Conservation (phyloP, 129 eudicot genomes). For the Dittrichia graveolens region DNA sequence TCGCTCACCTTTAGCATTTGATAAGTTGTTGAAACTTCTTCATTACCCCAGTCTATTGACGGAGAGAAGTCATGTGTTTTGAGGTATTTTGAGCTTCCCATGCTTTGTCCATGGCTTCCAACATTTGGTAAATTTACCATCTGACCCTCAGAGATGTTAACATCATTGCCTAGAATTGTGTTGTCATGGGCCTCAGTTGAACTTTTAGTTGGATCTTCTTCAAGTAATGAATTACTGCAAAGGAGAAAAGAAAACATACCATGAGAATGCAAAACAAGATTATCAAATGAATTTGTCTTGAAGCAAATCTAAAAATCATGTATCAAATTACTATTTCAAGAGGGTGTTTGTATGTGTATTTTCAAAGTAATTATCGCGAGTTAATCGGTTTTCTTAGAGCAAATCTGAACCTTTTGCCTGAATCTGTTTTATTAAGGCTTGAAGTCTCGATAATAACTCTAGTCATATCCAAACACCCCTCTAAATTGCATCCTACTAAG, state of each 20-base stretch:
- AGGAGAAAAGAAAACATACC: slow-evolving; percentile 15
- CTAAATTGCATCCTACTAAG: background rate
- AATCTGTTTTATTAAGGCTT: background rate
- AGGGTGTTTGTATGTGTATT: background rate
- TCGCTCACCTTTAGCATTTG: slow-evolving; percentile 49
- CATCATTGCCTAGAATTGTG: slow-evolving; percentile 33
- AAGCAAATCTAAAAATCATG: background rate
- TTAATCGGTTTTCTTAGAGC: background rate
- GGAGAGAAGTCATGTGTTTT: slow-evolving; percentile 44
- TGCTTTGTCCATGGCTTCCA: slow-evolving; percentile 33
- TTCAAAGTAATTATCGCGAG: background rate
- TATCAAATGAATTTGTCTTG: slow-evolving; percentile 11
- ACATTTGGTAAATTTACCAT: slow-evolving; percentile 29
- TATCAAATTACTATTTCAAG: background rate
- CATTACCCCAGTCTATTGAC: slow-evolving; percentile 36
- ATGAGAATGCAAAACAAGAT: slow-evolving; percentile 22
- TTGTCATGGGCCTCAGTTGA: slow-evolving; percentile 32
- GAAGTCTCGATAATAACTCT: background rate
- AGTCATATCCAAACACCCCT: background rate
- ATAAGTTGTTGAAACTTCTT: slow-evolving; percentile 37
- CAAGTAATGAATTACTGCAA: slow-evolving; percentile 59
- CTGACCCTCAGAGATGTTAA: slow-evolving; percentile 25
- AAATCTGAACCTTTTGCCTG: background rate
- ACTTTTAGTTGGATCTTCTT: slow-evolving; percentile 49
- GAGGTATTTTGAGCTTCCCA: slow-evolving; percentile 43